Evolutionary conservation across 148 eudicot genomes (phyloP), one percentile per base, ranked within the genome.

Genomic region (Cornus suecica): DNA sequence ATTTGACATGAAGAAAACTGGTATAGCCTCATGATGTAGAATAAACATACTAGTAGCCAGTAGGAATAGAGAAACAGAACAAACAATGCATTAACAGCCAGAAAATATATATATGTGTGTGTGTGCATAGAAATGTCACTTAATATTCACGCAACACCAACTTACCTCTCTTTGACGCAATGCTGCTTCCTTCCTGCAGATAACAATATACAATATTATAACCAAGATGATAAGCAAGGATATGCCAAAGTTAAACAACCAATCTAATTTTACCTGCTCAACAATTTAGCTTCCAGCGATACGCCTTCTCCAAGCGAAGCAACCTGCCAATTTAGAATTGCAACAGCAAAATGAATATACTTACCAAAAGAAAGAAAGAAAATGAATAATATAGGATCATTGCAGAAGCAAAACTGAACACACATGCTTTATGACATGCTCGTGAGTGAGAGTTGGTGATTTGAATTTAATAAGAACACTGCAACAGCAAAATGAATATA

Each of bases 261-360:
- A 80, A 74, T 61, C 8, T 30, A 73, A 41, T 62, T 54, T 83
- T 88, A 96, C 99, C 99, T 92, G 89, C 86, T 90, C 80, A 96
- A 81, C 67, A 96, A 75, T 85, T 96, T 96, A 58, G 94, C 98
- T 88, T 96, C 99, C 85, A 96, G 79, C 13, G 99, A 96, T 74
- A 91, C 83, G 42, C 99, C 99, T 87, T 96, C 99, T 29, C 98
- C 98, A 64, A 96, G 96, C 69, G 97, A 80, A 77, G 99, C 98
- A 81, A 96, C 99, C 99, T 96, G 77, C 65, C 71, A 77, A 58
- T 71, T 62, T 51, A 69, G 25, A 66, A 73, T 32, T 51, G 4
- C n/a, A 79, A 72, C 24, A 34, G 72, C 20, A 74, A 72, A n/a
- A 73, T 13, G 48, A 10, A 31, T 18, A 31, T 24, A 41, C 24